phyloP scores from a whole-genome alignment of 306 rosid species.

The Canavalia gladiata region DNA sequence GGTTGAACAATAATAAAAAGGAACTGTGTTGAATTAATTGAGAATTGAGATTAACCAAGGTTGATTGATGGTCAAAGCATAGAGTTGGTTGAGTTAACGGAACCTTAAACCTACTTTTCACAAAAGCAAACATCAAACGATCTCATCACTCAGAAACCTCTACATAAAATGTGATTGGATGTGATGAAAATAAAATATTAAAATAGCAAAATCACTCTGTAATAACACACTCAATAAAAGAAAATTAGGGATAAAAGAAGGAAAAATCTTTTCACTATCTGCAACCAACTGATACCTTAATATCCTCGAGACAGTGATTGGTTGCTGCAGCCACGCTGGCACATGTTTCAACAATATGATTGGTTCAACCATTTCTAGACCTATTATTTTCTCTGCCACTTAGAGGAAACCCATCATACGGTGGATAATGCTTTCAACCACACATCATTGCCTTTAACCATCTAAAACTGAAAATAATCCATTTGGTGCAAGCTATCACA shows the following conservation, averaged over 20 bases:
- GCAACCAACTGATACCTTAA: slow-evolving; percentile 74
- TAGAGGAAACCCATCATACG: slow-evolving; percentile 47
- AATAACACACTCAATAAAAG: neutral
- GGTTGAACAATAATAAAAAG: no score
- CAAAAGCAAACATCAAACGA: slow-evolving; percentile 37
- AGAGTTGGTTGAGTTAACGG: slow-evolving; percentile 42
- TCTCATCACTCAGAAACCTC: neutral
- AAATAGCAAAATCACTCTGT: neutral
- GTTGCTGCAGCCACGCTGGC: slow-evolving; percentile 71
- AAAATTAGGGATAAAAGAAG: neutral
- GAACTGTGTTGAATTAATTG: neutral
- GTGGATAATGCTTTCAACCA: slow-evolving; percentile 53
- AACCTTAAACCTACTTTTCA: slow-evolving; percentile 55
- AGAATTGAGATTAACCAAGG: neutral
- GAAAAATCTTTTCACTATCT: neutral
- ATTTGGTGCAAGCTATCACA: neutral
- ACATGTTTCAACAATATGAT: slow-evolving; percentile 56
- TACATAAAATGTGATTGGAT: slow-evolving; percentile 42
- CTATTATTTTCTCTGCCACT: slow-evolving; percentile 5
- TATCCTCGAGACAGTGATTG: slow-evolving; percentile 85
- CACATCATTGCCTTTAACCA: slow-evolving; percentile 34
- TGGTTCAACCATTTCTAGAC: slow-evolving; percentile 61
- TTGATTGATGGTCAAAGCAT: slow-evolving; percentile 48
- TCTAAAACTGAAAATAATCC: neutral
- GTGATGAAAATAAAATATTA: slow-evolving; percentile 42